These are phyloP conservation scores for Geotrichum aggregatum DNA, from an alignment of 1,139 yeast genomes.

Conservation along the genomic window DNA sequence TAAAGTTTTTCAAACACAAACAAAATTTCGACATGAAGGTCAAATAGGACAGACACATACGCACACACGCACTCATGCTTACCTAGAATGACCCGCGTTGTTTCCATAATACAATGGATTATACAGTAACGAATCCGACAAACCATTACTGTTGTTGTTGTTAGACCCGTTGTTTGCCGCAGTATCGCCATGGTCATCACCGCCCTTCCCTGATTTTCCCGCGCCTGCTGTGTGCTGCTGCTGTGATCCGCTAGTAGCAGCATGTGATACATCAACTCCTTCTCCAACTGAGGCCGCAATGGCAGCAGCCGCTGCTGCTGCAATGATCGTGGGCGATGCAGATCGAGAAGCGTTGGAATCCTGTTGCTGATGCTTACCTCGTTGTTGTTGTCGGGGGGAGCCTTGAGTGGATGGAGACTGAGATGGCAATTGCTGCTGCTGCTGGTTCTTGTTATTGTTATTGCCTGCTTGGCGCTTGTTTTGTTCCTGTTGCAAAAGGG, in stretches of 20 bases:
- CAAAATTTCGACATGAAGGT: not conserved
- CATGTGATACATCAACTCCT: conserved; percentile 1
- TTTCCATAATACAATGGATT: conserved; percentile 3
- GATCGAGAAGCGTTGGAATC: conserved; percentile 1
- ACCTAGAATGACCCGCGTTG: not conserved
- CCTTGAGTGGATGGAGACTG: not conserved
- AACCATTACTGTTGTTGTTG: not conserved
- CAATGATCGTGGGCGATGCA: conserved; percentile 14
- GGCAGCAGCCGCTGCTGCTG: conserved; percentile 21
- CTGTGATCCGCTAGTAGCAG: conserved; percentile 3
- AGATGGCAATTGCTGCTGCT: no score
- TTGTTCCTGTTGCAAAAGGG: conserved; percentile 7
- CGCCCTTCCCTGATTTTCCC: not conserved
- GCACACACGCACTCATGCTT: not conserved
- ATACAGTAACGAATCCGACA: not conserved
- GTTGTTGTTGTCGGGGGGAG: not conserved
- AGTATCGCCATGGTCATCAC: not conserved
- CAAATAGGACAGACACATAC: not conserved
- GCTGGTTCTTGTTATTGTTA: not conserved
- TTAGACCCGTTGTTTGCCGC: not conserved
- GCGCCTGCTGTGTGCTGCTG: not conserved
- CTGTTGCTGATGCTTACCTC: not conserved
- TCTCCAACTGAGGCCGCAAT: conserved; percentile 15
- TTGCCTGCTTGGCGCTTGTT: conserved; percentile 9
- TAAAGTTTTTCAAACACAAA: no score